Conservation (phyloP, 2,329 filamentous ascomycete species). For the Neoarthrinium moseri region DNA sequence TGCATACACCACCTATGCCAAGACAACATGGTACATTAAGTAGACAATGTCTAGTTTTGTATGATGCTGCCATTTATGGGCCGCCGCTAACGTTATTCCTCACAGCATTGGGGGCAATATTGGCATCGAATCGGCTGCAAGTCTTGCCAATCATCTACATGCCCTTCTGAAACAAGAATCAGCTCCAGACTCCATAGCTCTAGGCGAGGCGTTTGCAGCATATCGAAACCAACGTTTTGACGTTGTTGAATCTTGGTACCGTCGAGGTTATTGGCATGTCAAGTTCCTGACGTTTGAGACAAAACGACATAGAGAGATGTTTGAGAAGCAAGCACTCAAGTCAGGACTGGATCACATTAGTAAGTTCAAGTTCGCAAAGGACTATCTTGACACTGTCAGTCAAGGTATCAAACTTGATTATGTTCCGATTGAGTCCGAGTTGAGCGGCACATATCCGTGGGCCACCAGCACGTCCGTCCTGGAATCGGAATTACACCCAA, state of each 20-base stretch:
- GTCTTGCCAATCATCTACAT: background rate
- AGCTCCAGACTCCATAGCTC: background rate
- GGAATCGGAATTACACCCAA: background rate
- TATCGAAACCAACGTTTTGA: background rate
- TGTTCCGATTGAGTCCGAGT: background rate
- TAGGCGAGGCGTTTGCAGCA: background rate
- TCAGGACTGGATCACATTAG: background rate
- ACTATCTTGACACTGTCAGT: background rate
- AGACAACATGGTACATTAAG: too few relatives aligned
- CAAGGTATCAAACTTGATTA: background rate
- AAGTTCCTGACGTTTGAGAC: background rate
- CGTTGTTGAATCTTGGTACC: background rate
- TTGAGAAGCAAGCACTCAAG: background rate
- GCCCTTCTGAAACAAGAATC: background rate
- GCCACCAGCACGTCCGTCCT: background rate
- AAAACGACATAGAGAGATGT: background rate
- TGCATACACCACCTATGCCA: too few relatives aligned
- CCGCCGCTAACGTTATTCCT: background rate
- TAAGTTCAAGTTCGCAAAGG: background rate
- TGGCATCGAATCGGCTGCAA: slow-evolving; percentile 1
- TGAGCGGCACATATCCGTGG: background rate
- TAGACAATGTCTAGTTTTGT: background rate
- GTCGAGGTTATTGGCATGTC: background rate
- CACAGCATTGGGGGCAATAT: background rate
- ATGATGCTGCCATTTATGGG: background rate